Evolutionary conservation across 1,284 basidiomycete genomes (phyloP), one percentile per base, ranked within the genome.

Genomic region (Fistulina hepatica): DNA sequence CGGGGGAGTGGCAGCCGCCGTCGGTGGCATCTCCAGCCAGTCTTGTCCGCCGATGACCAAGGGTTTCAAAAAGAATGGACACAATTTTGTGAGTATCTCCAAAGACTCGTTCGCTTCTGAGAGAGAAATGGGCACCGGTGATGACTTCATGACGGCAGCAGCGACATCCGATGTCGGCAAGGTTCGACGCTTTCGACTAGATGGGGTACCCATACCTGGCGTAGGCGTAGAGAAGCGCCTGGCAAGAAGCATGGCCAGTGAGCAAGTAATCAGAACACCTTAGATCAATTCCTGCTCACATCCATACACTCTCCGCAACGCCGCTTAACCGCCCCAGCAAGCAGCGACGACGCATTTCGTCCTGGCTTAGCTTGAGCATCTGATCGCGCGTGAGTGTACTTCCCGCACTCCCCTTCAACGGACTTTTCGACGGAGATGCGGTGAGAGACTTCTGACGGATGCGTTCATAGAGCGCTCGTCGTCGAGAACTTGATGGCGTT

Each of bases 221-320:
- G 52, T 45, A 25, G 66, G 61, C 5, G 68, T 65, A 5, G 81
- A 76, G 56, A 86, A 86, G 31, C 81, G 56, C 78, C 80, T 81
- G 44, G 15, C 36, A 22, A 21, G 42, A 36, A 47, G 11, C 22
- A 17, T 25, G 36, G 24, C 33, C 36, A 42, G 37, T 36, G 36
- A 10, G 34, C 36, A 17, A 39, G 16, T 7, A 31, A 26, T 34
- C 35, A 34, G 34, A 39, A 12, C 12, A 39, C 24, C 24, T 9
- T 25, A 17, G 30, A 36, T 23, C 37, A 37, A 21, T 16, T 19
- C 31, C 30, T 21, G 63, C 76, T 54, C 50, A 81, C 83, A 86
- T 85, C 81, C 83, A 86, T n/a, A 80, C 69, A 44, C 81, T 81
- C 52, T 86, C 82, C n/a, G 82, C 83, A 15, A 86, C 69, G 10